These are phyloP conservation scores for Zygoascus bituminiphila DNA, from an alignment of 805 yeast species.

Conservation along the genomic window DNA sequence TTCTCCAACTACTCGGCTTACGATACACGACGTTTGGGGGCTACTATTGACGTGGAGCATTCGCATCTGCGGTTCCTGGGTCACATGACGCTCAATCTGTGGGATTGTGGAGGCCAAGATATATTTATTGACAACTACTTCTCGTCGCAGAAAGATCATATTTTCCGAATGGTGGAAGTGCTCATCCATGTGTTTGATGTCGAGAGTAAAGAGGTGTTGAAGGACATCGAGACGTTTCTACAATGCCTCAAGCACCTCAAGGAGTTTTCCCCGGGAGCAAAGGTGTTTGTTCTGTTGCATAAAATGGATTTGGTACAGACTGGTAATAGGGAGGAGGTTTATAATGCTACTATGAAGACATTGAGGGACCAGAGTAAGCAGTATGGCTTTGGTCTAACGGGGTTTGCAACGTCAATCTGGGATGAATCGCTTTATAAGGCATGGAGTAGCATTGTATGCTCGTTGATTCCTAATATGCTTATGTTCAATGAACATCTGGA, in stretches of 20 bases:
- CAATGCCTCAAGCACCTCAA: slow-evolving; percentile 73
- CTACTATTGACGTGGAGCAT: slow-evolving; percentile 98
- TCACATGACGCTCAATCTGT: slow-evolving; percentile 86
- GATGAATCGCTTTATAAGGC: slow-evolving; percentile 94
- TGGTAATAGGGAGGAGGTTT: slow-evolving; percentile 76
- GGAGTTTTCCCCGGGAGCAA: slow-evolving; percentile 82
- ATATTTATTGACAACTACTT: slow-evolving; percentile 92
- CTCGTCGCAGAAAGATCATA: slow-evolving; percentile 80
- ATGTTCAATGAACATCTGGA: slow-evolving; percentile 67
- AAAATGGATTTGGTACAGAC: slow-evolving; percentile 93
- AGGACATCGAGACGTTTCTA: slow-evolving; percentile 87
- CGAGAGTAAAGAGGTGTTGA: slow-evolving; percentile 81
- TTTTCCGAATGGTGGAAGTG: slow-evolving; percentile 92
- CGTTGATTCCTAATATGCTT: slow-evolving; percentile 85
- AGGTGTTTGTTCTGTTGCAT: slow-evolving; percentile 83
- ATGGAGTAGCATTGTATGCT: slow-evolving; percentile 94
- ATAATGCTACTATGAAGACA: slow-evolving; percentile 75
- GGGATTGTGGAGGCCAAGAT: slow-evolving; percentile 97
- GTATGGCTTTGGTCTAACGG: slow-evolving; percentile 58
- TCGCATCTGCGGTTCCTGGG: slow-evolving; percentile 88
- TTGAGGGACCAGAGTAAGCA: slow-evolving; percentile 68
- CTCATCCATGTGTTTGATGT: slow-evolving; percentile 94
- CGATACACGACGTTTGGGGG: slow-evolving; percentile 91
- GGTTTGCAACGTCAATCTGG: slow-evolving; percentile 96
- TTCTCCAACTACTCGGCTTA: slow-evolving; percentile 94